phyloP scores from a whole-genome alignment of 169 alveolate species.

The Eimeria brunetti region DNA sequence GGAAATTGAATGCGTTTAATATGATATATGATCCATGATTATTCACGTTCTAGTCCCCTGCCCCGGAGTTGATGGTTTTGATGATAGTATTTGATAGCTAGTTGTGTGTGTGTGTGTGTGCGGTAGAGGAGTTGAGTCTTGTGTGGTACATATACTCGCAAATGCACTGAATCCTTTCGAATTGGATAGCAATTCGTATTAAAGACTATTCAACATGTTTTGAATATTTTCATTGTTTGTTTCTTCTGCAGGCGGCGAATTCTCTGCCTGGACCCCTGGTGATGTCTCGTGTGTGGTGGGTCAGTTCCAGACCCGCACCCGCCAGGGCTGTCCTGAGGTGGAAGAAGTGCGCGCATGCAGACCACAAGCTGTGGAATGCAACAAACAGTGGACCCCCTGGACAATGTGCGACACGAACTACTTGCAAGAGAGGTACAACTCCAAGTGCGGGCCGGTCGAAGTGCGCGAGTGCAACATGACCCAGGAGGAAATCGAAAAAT shows the following conservation, averaged over 20 bases:
- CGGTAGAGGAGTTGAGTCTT: too few species aligned
- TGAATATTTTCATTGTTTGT: not conserved
- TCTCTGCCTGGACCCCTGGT: conserved; percentile 36
- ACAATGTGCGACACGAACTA: conserved; percentile 15
- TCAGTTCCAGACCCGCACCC: conserved; percentile 33
- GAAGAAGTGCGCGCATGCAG: not conserved
- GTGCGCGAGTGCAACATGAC: conserved; percentile 62
- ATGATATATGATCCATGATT: too few species aligned
- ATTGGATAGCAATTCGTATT: too few species aligned
- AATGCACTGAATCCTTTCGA: too few species aligned
- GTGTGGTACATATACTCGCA: not conserved
- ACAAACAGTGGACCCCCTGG: conserved; percentile 51
- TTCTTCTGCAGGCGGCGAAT: conserved; percentile 45
- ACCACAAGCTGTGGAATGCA: not conserved
- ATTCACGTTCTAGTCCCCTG: not conserved
- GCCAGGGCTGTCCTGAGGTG: conserved; percentile 20
- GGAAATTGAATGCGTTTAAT: too few species aligned
- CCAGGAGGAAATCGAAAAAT: not conserved
- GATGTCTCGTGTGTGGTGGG: not conserved
- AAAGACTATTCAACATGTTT: too few species aligned
- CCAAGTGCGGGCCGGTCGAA: conserved; percentile 26
- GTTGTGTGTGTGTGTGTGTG: not conserved
- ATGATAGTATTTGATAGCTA: too few species aligned
- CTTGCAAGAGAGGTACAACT: conserved; percentile 54
- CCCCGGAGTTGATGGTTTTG: not conserved